phyloP scores from a whole-genome alignment of 2,329 filamentous ascomycete genomes.

The Pseudopyrenochaeta lycopersici region DNA sequence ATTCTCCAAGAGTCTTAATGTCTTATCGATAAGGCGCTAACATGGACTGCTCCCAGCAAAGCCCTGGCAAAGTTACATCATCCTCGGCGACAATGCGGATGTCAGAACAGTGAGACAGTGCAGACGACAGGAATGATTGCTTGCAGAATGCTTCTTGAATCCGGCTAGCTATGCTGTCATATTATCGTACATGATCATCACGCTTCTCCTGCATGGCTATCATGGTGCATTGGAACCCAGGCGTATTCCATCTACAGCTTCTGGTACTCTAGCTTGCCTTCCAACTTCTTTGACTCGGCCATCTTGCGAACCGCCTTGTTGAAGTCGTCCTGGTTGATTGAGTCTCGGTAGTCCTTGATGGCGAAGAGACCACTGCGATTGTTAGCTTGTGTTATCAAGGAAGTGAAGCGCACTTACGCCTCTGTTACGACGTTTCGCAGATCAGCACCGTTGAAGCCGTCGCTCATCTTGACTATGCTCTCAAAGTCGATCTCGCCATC shows the following conservation, averaged over 20 bases:
- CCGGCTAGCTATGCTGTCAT: slow-evolving; percentile 4
- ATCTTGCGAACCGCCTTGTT: slow-evolving; percentile 99
- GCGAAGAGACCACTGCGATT: slow-evolving; percentile 82
- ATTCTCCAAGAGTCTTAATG: too few relatives aligned
- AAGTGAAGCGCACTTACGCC: slow-evolving; percentile 72
- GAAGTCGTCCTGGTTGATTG: slow-evolving; percentile 98
- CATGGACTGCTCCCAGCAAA: too few relatives aligned
- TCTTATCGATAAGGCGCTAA: too few relatives aligned
- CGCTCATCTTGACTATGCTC: slow-evolving; percentile 99
- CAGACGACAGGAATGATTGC: too few relatives aligned
- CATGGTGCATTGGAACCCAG: slow-evolving; percentile 14
- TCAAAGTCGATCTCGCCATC: slow-evolving; percentile 98
- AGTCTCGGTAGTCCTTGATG: slow-evolving; percentile 97
- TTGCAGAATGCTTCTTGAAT: neutral
- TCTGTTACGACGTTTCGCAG: slow-evolving; percentile 97
- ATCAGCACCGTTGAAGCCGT: slow-evolving; percentile 96
- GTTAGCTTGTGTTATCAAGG: slow-evolving; percentile 27
- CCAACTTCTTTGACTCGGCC: slow-evolving; percentile 95
- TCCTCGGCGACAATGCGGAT: too few relatives aligned
- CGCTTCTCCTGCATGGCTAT: slow-evolving; percentile 26
- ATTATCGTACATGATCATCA: slow-evolving; percentile 30
- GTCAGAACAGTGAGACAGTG: too few relatives aligned
- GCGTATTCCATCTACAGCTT: slow-evolving; percentile 71
- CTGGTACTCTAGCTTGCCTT: slow-evolving; percentile 98
- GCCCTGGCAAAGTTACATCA: too few relatives aligned